phyloP scores from a whole-genome alignment of 495 filamentous ascomycete species.

The Neurospora sp. region DNA sequence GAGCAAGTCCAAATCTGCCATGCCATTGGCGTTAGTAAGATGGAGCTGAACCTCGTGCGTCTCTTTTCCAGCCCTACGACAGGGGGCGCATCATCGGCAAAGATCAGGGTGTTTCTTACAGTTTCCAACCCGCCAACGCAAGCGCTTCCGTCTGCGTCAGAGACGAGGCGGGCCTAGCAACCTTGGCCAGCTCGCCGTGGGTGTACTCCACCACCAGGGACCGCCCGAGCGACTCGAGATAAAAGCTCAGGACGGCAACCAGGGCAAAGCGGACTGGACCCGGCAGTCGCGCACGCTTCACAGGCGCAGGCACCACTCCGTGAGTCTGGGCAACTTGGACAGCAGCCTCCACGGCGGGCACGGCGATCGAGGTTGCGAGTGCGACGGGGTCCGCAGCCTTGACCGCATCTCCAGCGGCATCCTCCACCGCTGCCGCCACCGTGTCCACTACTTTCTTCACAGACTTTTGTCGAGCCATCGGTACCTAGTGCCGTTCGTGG shows the following conservation, averaged over 20 bases:
- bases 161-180: conserved; percentile 51
- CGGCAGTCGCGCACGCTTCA: conserved; percentile 35
- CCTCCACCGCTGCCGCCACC: not conserved
- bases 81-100: not conserved
- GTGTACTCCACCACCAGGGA: conserved; percentile 40
- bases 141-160: conserved; percentile 52
- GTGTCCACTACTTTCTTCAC: not conserved
- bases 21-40: conserved; percentile 13
- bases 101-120: conserved; percentile 28
- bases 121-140: conserved; percentile 54
- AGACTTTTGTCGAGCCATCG: not conserved
- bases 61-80: conserved; percentile 13
- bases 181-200: conserved; percentile 46
- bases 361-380: not conserved
- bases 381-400: not conserved
- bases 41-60: conserved; percentile 16
- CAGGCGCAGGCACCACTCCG: not conserved
- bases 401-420: not conserved
- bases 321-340: not conserved
- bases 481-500: not conserved
- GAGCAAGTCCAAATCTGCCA: conserved; percentile 50
- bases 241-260: conserved; percentile 52
- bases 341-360: not conserved
- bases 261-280: conserved; percentile 49
- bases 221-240: conserved; percentile 46